Evolutionary conservation across 2,329 filamentous ascomycete species (phyloP), one percentile per base, ranked within the genome.

Genomic region (Leptographium galeiforme): DNA sequence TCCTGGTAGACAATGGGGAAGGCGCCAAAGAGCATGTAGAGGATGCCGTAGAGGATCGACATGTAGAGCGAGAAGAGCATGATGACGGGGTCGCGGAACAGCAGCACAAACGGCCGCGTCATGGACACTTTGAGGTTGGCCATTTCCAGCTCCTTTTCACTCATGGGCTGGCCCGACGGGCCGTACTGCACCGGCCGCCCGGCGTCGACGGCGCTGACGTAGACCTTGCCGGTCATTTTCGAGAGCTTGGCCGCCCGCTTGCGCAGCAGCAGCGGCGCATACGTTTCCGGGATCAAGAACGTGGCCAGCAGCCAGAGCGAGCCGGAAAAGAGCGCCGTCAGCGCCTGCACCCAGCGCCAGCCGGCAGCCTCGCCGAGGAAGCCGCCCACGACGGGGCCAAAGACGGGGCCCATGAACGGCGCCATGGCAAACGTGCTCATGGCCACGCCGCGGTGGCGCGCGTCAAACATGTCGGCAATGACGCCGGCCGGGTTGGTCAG

Each of bases 381-480:
- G 14, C 66, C 65, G 14, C 64, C 63, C 19, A 59, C 56, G 14
- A 65, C 69, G 0, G 85, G 84, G 0, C 84, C 82, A 62, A 64
- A 67, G 3, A 65, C 65, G 7, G 74, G 85, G 18, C 85, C 89
- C 62, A 95, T 94, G 65, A 94, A 78, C 0, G 89, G 89, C 0
- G 87, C 89, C 51, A 95, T 81, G 58, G 76, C 79, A 82, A 88
- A 95, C 38, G 93, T 73, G 7, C 71, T 69, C 65, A 77, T 72
- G 8, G 77, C 77, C 1, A 52, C 8, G 40, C 79, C 80, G 57
- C 80, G 70, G 57, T 82, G 67, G 0, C 66, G 64, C 2, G 74
- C 72, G 6, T 68, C 61, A 60, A 81, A 84, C 66, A 84, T 76
- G 61, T 84, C 81, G 38, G 80, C 80, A 58, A 84, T 78, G 30